A percentile compares a stretch with the other conserved stretches of the same genome.
phyloP scores from a whole-genome alignment of 257 asterid species.

The Primulina eburnea region DNA sequence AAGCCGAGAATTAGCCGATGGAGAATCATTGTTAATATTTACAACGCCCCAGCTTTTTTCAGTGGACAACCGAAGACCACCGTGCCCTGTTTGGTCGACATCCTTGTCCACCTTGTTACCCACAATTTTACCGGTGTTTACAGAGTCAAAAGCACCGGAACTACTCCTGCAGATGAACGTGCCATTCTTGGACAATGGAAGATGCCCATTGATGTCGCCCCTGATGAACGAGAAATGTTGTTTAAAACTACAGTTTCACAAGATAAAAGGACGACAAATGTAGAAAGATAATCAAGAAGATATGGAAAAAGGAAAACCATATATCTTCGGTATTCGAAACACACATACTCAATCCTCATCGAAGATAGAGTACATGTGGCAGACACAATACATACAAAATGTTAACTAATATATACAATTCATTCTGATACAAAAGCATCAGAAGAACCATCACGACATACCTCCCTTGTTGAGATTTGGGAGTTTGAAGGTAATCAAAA shows the following conservation, averaged over 20 bases:
- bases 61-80: constrained; percentile 41
- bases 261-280: background rate
- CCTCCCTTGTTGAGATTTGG: constrained; percentile 64
- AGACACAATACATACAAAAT: background rate
- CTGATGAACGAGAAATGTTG: constrained; percentile 29
- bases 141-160: constrained; percentile 39
- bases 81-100: constrained; percentile 29
- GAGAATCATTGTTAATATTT: constrained; percentile 46
- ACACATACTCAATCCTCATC: background rate
- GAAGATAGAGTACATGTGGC: background rate
- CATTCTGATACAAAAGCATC: background rate
- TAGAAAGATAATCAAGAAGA: background rate
- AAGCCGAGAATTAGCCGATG: constrained; percentile 31
- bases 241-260: background rate
- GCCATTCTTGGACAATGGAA: constrained; percentile 35
- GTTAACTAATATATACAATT: background rate
- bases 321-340: background rate
- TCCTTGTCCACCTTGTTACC: constrained; percentile 31
- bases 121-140: constrained; percentile 31
- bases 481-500: constrained; percentile 59
- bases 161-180: constrained; percentile 27
- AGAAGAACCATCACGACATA: constrained; percentile 23
- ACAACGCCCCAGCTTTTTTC: constrained; percentile 45
- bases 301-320: constrained; percentile 1
- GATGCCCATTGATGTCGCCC: constrained; percentile 34